Evolutionary conservation across 345 rosid species (phyloP).

Genomic region (Sonneratia alba): DNA sequence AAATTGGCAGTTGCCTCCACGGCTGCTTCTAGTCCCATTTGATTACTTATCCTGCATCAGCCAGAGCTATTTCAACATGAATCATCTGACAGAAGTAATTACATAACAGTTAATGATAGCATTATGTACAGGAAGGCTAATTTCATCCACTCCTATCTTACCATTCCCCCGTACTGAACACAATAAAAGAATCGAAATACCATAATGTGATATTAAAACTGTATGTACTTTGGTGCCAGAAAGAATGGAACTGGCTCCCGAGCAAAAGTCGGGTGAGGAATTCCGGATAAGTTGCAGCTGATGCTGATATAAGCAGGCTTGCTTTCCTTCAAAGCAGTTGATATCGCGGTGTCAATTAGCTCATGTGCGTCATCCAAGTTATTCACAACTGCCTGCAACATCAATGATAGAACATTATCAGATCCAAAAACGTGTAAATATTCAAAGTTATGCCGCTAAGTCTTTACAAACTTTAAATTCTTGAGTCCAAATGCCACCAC

Average conservation of each 20-base stretch:
- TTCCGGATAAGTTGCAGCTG: conserved; percentile 54
- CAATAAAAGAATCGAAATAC: too few relatives aligned
- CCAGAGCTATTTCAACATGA: background rate
- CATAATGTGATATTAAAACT: background rate
- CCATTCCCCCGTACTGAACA: too few relatives aligned
- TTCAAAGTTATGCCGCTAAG: background rate
- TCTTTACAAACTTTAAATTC: background rate
- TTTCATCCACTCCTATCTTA: too few relatives aligned
- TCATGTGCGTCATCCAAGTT: conserved; percentile 71
- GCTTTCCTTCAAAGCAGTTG: conserved; percentile 67
- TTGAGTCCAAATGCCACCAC: too few relatives aligned
- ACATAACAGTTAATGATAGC: background rate
- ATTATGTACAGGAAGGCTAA: too few relatives aligned
- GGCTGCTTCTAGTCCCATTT: conserved; percentile 58
- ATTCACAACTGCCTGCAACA: conserved; percentile 53
- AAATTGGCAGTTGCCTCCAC: conserved; percentile 57
- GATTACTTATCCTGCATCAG: conserved; percentile 54
- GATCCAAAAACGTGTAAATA: background rate
- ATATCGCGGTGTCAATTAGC: conserved; percentile 54
- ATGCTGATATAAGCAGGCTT: conserved; percentile 66
- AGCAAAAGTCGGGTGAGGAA: conserved; percentile 52
- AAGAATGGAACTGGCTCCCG: conserved; percentile 61
- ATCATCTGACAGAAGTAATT: background rate
- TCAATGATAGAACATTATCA: background rate
- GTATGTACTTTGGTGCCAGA: conserved; percentile 41